Evolutionary conservation across 768 basidiomycete genomes (phyloP).

Genomic region (Tylopilus subfusipes): DNA sequence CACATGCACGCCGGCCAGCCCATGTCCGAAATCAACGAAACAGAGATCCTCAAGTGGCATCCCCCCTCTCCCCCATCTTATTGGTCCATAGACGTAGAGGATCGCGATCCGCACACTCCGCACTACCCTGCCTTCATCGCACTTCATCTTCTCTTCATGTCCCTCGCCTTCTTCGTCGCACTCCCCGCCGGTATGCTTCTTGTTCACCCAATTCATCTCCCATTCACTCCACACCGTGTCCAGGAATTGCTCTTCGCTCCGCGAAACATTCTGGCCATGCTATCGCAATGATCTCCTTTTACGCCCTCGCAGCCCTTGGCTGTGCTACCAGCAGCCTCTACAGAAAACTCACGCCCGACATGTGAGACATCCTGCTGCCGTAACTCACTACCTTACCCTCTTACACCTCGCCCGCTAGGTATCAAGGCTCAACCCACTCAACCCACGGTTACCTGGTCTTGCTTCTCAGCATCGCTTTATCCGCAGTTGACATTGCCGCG

Average conservation of each 20-base stretch:
- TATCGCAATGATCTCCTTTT: constrained; percentile 59
- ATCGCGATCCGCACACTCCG: constrained; percentile 37
- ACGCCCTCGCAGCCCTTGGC: constrained; percentile 57
- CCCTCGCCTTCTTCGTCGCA: constrained; percentile 75
- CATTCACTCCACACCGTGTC: background rate
- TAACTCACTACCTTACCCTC: constrained; percentile 1
- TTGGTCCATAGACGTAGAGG: constrained; percentile 74
- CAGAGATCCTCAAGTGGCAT: constrained; percentile 62
- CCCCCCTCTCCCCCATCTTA: constrained; percentile 75
- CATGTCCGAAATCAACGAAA: constrained; percentile 69
- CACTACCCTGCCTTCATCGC: constrained; percentile 70
- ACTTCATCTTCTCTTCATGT: constrained; percentile 71
- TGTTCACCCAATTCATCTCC: background rate
- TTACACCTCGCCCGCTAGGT: constrained; percentile 45
- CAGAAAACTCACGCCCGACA: constrained; percentile 73
- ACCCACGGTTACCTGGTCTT: constrained; percentile 59
- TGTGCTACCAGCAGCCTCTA: constrained; percentile 69
- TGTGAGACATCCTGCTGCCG: constrained; percentile 47
- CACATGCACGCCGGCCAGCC: constrained; percentile 50
- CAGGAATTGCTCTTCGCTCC: constrained; percentile 79
- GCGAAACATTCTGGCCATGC: constrained; percentile 66
- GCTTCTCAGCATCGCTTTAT: constrained; percentile 42
- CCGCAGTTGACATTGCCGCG: constrained; percentile 52
- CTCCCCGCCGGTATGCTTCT: constrained; percentile 68
- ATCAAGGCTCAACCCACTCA: constrained; percentile 61